Conservation (phyloP, 352 stramenopile species). For the Globisporangium iwayamae region DNA sequence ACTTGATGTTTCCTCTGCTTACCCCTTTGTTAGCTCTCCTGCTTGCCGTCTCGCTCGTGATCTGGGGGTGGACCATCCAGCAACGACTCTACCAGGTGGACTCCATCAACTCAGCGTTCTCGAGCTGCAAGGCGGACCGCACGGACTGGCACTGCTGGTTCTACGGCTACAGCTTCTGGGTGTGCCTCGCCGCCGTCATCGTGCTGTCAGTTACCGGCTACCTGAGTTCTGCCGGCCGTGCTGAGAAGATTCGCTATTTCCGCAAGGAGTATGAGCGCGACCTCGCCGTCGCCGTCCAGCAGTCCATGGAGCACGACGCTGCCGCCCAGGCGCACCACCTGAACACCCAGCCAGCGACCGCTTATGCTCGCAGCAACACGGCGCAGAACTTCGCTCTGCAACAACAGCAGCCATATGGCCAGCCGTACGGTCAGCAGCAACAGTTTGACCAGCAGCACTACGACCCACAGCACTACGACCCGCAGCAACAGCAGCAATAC, state of each 20-base stretch:
- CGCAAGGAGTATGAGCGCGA: conserved; percentile 80
- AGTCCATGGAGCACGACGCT: conserved; percentile 57
- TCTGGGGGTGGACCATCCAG: conserved; percentile 75
- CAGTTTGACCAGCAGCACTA: conserved; percentile 10
- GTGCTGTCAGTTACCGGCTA: conserved; percentile 75
- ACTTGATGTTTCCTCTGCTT: background rate
- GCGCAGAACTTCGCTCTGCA: conserved; percentile 27
- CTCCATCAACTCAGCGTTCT: conserved; percentile 72
- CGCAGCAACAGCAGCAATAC: conserved; percentile 18
- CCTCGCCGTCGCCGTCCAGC: conserved; percentile 69
- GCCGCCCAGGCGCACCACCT: conserved; percentile 22
- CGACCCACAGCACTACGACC: conserved; percentile 3
- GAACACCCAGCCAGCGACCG: conserved; percentile 11
- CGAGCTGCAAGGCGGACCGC: conserved; percentile 64
- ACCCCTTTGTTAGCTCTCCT: conserved; percentile 37
- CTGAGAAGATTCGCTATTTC: conserved; percentile 85
- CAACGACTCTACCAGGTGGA: conserved; percentile 80
- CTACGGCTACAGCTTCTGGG: conserved; percentile 86
- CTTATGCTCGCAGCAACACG: conserved; percentile 44
- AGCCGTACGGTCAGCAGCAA: conserved; percentile 10
- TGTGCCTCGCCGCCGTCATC: conserved; percentile 77
- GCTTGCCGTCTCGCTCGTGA: conserved; percentile 67
- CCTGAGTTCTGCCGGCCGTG: conserved; percentile 69
- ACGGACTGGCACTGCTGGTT: conserved; percentile 82
- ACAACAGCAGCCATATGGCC: conserved; percentile 13